phyloP scores from a whole-genome alignment of 2,329 filamentous ascomycete species.

The Fusarium sp. region DNA sequence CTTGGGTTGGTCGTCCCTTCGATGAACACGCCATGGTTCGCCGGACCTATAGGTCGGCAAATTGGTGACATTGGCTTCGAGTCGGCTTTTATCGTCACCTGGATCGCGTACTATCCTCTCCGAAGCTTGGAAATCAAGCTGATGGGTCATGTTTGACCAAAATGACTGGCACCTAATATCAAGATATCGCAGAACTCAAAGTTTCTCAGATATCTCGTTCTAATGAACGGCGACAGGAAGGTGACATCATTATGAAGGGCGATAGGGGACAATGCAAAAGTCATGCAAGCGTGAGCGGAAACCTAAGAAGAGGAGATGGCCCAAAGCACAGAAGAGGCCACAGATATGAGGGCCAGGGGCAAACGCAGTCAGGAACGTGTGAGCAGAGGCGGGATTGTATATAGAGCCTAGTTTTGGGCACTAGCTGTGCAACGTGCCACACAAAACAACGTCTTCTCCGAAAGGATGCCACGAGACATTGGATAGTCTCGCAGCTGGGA shows the following conservation, averaged over 20 bases:
- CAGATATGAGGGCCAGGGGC: background rate
- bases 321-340: background rate
- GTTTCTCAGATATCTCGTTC: background rate
- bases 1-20: constrained; percentile 56
- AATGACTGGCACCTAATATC: background rate
- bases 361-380: background rate
- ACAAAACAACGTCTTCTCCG: constrained; percentile 85
- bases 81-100: constrained; percentile 55
- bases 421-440: constrained; percentile 66
- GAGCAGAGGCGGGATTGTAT: constrained; percentile 14
- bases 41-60: constrained; percentile 55
- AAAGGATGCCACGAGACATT: constrained; percentile 80
- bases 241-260: background rate
- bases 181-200: background rate
- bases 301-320: background rate
- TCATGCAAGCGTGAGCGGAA: background rate
- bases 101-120: constrained; percentile 55
- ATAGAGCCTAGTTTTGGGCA: constrained; percentile 23
- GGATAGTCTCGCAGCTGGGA: constrained; percentile 72
- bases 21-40: constrained; percentile 58
- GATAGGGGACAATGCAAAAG: background rate
- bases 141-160: constrained; percentile 40
- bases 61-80: constrained; percentile 61
- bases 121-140: constrained; percentile 47
- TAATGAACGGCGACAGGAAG: background rate